Evolutionary conservation across 495 filamentous ascomycete species (phyloP).

Genomic region (Achaetomiella virescens): DNA sequence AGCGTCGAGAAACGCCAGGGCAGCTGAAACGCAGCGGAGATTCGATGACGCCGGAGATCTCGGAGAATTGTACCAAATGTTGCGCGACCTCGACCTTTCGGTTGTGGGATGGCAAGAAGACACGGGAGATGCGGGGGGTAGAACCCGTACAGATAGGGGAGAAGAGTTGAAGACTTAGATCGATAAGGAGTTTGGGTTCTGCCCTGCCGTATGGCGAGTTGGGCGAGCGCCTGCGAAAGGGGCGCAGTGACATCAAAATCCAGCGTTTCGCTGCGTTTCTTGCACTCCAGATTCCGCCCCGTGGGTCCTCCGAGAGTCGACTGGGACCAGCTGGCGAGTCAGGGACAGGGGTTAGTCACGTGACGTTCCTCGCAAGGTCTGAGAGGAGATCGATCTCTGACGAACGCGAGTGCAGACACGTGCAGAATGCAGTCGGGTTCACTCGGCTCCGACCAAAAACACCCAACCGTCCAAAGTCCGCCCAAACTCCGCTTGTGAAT

Average conservation of each 20-base stretch:
- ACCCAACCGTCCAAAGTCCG: background rate
- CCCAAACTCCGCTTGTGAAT: no score
- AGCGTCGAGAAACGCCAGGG: background rate
- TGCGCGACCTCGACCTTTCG: no score
- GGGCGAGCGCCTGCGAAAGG: constrained; percentile 4
- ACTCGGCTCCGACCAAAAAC: background rate
- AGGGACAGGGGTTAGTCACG: constrained; percentile 10
- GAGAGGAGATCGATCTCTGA: background rate
- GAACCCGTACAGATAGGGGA: no score
- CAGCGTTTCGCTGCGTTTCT: constrained; percentile 16
- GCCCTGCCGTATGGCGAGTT: background rate
- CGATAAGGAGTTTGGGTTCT: background rate
- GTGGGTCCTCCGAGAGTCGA: constrained; percentile 1
- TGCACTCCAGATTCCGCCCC: constrained; percentile 12
- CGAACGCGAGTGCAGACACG: background rate
- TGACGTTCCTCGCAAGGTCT: background rate
- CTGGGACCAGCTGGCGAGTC: constrained; percentile 12
- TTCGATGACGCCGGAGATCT: no score
- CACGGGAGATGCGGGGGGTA: background rate
- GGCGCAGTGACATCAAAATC: constrained; percentile 23
- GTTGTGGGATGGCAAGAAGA: background rate
- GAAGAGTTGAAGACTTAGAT: background rate
- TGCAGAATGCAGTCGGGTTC: background rate
- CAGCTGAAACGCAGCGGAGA: no score
- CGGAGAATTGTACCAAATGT: no score